These are phyloP conservation scores for Claviceps quebecensis DNA, from an alignment of 2,329 filamentous ascomycete genomes.

Conservation along the genomic window DNA sequence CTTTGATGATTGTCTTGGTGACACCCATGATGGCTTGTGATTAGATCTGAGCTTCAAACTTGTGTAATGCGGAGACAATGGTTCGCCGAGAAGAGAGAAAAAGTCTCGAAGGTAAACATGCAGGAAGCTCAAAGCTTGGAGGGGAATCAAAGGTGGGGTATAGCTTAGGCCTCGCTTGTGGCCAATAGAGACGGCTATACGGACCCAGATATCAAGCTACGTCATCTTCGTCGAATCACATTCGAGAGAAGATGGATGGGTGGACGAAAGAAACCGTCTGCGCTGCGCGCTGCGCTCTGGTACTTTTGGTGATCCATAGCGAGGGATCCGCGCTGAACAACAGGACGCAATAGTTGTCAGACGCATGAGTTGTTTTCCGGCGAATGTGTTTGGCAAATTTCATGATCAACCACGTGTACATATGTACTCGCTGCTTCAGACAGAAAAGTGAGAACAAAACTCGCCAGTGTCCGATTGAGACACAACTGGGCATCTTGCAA, in stretches of 20 bases:
- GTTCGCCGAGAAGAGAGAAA: background rate
- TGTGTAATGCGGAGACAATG: background rate
- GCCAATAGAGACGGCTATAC: slow-evolving; percentile 1
- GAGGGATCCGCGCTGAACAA: too few relatives aligned
- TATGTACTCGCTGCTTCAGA: too few relatives aligned
- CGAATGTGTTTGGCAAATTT: too few relatives aligned
- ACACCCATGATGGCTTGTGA: slow-evolving; percentile 51
- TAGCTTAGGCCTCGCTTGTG: background rate
- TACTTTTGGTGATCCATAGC: too few relatives aligned
- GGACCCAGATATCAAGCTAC: background rate
- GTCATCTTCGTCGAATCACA: background rate
- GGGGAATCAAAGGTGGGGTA: background rate
- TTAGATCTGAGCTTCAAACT: background rate
- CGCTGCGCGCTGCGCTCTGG: background rate
- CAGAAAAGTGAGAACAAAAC: too few relatives aligned
- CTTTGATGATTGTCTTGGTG: slow-evolving; percentile 46
- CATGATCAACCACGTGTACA: too few relatives aligned
- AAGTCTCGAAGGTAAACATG: background rate
- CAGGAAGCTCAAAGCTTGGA: slow-evolving; percentile 1
- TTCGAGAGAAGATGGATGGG: background rate
- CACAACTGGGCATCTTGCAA: too few relatives aligned
- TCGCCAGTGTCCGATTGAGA: too few relatives aligned
- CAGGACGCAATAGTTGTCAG: too few relatives aligned
- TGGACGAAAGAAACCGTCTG: background rate
- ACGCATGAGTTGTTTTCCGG: too few relatives aligned